Conservation (phyloP, 345 rosid species). For the Corchorus capsularis region DNA sequence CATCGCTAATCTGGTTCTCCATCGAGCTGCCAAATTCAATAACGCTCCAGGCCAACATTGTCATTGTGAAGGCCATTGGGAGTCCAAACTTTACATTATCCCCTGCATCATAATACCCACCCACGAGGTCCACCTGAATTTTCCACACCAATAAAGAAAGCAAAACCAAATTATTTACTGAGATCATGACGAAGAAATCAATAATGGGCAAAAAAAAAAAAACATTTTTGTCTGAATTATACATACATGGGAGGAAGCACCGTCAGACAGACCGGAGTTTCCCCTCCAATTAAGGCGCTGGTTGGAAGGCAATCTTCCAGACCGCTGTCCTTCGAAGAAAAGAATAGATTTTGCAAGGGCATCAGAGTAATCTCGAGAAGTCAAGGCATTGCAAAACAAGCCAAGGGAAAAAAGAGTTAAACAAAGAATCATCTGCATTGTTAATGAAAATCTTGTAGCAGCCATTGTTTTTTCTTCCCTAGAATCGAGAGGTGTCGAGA, state of each 20-base stretch:
- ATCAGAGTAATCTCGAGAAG: conserved; percentile 52
- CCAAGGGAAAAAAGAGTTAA: conserved; percentile 26
- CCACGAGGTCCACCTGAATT: conserved; percentile 64
- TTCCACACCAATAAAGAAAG: conserved; percentile 6
- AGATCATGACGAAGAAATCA: too few relatives aligned
- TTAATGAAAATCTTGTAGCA: conserved; percentile 9
- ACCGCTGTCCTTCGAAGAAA: conserved; percentile 78
- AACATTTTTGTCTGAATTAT: background rate
- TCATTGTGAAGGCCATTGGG: conserved; percentile 80
- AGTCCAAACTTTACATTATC: conserved; percentile 79
- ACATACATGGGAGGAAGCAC: conserved; percentile 52
- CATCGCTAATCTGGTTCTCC: conserved; percentile 47
- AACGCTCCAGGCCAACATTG: conserved; percentile 75
- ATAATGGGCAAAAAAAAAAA: too few relatives aligned
- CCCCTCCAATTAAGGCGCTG: conserved; percentile 64
- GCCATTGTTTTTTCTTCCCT: conserved; percentile 23
- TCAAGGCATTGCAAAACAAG: conserved; percentile 43
- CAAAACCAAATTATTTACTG: background rate
- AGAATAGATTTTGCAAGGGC: conserved; percentile 68
- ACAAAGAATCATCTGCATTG: conserved; percentile 22
- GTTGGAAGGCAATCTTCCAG: conserved; percentile 59
- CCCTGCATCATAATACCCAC: conserved; percentile 86
- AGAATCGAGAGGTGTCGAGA: background rate
- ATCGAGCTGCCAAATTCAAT: conserved; percentile 68
- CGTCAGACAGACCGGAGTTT: conserved; percentile 63